Percentiles rank a stretch among this genome's conserved stretches.
Evolutionary conservation across 208 protist genomes (phyloP).

Genomic region (Herpetomonas muscarum): DNA sequence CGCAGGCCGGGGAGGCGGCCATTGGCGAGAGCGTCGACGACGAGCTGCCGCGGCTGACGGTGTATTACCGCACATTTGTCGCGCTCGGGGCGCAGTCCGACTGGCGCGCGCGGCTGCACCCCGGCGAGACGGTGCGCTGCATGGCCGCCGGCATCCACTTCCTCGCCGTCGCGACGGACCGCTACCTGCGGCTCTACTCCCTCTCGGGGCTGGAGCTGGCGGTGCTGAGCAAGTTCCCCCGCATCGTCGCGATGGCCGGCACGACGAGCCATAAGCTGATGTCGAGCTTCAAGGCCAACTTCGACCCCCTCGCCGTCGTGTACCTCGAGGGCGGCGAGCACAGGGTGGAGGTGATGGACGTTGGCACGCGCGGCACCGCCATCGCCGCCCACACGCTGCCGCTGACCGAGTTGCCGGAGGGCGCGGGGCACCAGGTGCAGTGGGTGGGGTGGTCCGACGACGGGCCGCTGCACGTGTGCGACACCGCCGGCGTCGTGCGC

Average conservation of each 20-base stretch:
- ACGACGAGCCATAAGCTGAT: conserved; percentile 64
- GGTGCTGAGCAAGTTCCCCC: conserved; percentile 70
- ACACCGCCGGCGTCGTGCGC: conserved; percentile 82
- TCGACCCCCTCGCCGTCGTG: conserved; percentile 72
- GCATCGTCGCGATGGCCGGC: conserved; percentile 80
- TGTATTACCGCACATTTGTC: conserved; percentile 76
- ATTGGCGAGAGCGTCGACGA: conserved; percentile 32
- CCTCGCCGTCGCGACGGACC: conserved; percentile 69
- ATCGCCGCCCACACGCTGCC: conserved; percentile 42
- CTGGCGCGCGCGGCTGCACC: conserved; percentile 61
- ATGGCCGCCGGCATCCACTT: conserved; percentile 66
- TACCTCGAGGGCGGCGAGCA: conserved; percentile 39
- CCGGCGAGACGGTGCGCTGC: conserved; percentile 77
- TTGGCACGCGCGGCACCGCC: conserved; percentile 40
- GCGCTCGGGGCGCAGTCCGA: conserved; percentile 76
- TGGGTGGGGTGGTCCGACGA: conserved; percentile 89
- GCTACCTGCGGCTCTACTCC: conserved; percentile 80
- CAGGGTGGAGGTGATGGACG: conserved; percentile 70
- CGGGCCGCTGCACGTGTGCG: conserved; percentile 70
- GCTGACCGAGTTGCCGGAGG: conserved; percentile 48
- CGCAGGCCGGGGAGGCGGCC: background rate
- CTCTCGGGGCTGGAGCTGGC: conserved; percentile 79
- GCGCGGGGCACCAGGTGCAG: conserved; percentile 64
- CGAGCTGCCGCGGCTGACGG: conserved; percentile 37
- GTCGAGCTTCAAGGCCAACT: conserved; percentile 46